Percentiles rank a stretch among this genome's conserved stretches.
These are phyloP conservation scores for Gregarina niphandrodes DNA, from an alignment of 169 alveolate species.

Conservation along the genomic window DNA sequence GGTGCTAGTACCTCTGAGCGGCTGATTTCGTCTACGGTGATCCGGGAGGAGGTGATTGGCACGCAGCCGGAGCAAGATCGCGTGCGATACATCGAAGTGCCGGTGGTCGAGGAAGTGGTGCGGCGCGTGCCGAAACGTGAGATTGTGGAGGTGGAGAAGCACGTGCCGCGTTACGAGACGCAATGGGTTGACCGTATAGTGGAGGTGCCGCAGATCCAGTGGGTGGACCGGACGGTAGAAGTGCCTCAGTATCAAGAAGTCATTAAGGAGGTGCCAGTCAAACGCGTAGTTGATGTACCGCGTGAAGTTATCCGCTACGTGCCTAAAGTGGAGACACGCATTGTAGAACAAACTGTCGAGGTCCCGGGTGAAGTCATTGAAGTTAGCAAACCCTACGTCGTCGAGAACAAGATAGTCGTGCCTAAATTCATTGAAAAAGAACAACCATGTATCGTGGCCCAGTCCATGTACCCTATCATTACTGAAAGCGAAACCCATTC, in stretches of 20 bases:
- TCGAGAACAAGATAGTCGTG: not conserved
- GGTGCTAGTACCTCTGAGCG: too few species aligned
- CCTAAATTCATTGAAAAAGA: not conserved
- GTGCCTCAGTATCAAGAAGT: not conserved
- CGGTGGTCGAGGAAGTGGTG: not conserved
- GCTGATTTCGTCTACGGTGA: too few species aligned
- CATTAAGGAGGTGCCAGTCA: not conserved
- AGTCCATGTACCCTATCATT: not conserved
- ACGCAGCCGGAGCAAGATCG: not conserved
- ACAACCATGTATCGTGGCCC: not conserved
- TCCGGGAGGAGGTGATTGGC: not conserved
- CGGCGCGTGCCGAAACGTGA: not conserved
- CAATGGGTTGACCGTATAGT: not conserved
- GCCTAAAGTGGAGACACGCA: not conserved
- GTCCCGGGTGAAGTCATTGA: not conserved
- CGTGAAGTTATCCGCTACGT: not conserved
- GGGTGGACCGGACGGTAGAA: not conserved
- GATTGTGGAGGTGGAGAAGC: not conserved
- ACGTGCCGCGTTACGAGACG: not conserved
- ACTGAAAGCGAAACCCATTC: not conserved
- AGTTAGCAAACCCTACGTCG: not conserved
- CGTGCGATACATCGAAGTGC: not conserved
- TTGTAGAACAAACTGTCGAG: not conserved
- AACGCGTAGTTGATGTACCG: slow-evolving; percentile 1
- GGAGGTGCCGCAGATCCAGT: not conserved